A percentile compares a stretch with the other conserved stretches of the same genome.
Evolutionary conservation across 176 grass and related monocot genomes (phyloP).

Genomic region (Oryza coarctata): DNA sequence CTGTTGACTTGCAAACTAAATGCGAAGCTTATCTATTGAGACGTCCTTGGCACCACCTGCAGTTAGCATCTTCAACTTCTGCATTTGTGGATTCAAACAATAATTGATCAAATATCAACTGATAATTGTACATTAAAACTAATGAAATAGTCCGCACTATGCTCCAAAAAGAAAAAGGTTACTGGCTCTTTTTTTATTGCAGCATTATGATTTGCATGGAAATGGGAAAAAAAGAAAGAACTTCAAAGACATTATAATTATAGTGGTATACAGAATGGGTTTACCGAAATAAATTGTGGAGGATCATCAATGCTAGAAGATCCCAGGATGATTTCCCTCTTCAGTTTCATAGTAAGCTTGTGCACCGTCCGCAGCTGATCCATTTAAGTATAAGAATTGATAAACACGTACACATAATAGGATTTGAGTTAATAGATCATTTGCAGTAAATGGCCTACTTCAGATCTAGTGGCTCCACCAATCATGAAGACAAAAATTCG

Average conservation of each 20-base stretch:
- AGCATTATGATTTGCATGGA: neutral
- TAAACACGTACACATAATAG: neutral
- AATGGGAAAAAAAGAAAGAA: neutral
- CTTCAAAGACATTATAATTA: neutral
- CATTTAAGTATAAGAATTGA: constrained; percentile 13
- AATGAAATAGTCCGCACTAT: neutral
- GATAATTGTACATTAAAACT: neutral
- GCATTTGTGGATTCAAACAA: constrained; percentile 32
- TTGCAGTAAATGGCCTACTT: constrained; percentile 44
- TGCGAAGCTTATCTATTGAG: constrained; percentile 25
- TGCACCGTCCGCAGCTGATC: constrained; percentile 71
- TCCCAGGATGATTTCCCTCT: constrained; percentile 83
- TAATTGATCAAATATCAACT: neutral
- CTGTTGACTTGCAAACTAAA: constrained; percentile 23
- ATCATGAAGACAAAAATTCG: constrained; percentile 90
- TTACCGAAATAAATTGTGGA: constrained; percentile 81
- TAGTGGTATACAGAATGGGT: neutral
- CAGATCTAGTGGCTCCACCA: constrained; percentile 92
- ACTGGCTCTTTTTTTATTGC: neutral
- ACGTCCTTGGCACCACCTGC: constrained; percentile 38
- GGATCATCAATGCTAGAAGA: constrained; percentile 79
- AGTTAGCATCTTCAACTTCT: constrained; percentile 82
- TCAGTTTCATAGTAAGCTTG: constrained; percentile 83
- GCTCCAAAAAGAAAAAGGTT: neutral
- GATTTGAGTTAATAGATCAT: neutral